Base-by-base conservation (phyloP, 2,329 filamentous ascomycete genomes). In the Albophoma yamanashiensis region DNA sequence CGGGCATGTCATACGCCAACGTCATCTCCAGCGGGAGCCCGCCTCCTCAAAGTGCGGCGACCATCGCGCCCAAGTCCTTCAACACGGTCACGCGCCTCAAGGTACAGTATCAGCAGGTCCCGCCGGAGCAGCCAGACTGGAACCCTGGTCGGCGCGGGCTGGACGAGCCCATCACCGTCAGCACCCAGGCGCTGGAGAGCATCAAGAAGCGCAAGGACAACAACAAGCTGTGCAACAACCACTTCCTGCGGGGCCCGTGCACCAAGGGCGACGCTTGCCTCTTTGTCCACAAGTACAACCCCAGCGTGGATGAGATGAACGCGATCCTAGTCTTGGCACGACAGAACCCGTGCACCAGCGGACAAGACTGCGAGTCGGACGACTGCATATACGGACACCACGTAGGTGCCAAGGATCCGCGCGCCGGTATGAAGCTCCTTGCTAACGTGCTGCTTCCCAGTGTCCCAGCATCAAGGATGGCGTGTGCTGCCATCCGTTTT, bases 301-400 rank as follows among this genome's bases (percentile, higher is more conserved):
- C 80, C 3, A 78, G 74, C 6, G 71, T 75, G 27, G 82, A 85
- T 3, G 83, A 87, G 66, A 72, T 81, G 58, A 77, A 77, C 42
- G 83, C 82, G 2, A 82, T 87, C 62, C 77, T 79, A 0, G 79
- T 80, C 64, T 66, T 86, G 56, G 78, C 82, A 2, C 76, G 84
- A 7, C 71, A 82, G 60, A 86, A 84, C 60, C 84, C 83, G 1
- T 87, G 84, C 70, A 75, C 75, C 0, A 77, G 73, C 38, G 81
- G 82, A 0, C 84, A 87, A 67, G 75, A 82, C n/a, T 87, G 84
- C 64, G 78, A 81, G 8, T 71, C 78, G 4, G 76, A 79, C 1
- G 79, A 81, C 62, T 87, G 84, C 67, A 85, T 86, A 61, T 86
- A 87, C 64, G 84, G 84, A 3, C 84, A 87, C 67, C 79, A 87